Evolutionary conservation across 1,284 basidiomycete species (phyloP), one percentile per base, ranked within the genome.

Genomic region (Sanghuangporus baumii): DNA sequence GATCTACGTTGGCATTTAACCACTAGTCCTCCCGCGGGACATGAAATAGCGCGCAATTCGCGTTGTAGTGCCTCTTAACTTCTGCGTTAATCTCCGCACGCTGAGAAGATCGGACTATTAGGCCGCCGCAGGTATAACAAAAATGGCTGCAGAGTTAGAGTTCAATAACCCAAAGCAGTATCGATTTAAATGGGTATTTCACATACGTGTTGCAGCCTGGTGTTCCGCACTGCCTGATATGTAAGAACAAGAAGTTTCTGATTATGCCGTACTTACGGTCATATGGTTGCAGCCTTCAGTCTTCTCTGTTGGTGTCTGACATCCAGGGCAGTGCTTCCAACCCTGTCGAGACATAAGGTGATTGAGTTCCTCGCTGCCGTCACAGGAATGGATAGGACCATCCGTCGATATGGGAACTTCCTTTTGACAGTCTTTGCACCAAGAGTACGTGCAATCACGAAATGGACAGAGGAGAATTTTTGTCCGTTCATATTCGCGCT

Each of bases 281-380:
- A 88, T 85, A 70, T 88, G 84, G 67, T 87, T 86, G 68, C 86
- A 88, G 0, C 86, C 86, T 1, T 72, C 69, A 0, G 70, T 69
- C 69, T 86, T 88, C 69, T 83, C 80, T 20, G 81, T 79, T 0
- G 84, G 82, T 0, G 85, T 85, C 61, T 76, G 74, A 68, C 86
- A 88, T 1, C 82, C 81, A 38, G 84, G 84, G 66, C 84, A 86
- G 67, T 80, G 75, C 65, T 80, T 81, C 84, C 84, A 86, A 5
- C 84, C 82, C 55, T 75, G 70, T 56, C 75, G 65, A 46, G 73
- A 71, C 80, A 86, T 79, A 23, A 86, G 73, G 65, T 80, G 74
- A n/a, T 78, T 76, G 52, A 85, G 70, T 67, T 85, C 84, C 0
- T 74, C 72, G 0, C 79, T 75, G 8, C 84, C 84, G 67, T 85